Percentiles rank a stretch among this genome's conserved stretches.
These are phyloP conservation scores for Striga hermonthica DNA, from an alignment of 305 asterid species.

Conservation along the genomic window DNA sequence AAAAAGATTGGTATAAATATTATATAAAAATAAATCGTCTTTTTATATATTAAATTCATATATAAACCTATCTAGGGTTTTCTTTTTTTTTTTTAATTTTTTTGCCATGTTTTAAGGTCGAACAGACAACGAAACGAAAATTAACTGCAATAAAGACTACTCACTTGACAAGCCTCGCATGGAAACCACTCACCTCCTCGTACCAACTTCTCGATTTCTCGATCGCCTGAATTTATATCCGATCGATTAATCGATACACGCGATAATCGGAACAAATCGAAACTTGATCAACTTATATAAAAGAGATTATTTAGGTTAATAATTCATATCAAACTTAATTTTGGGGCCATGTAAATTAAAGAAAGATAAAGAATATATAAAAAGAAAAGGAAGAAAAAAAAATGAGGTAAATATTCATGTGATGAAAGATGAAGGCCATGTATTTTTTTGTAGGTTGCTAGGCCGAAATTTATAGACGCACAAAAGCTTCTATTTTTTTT, in stretches of 20 bases:
- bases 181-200: constrained; percentile 42
- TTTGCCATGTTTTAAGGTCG: constrained; percentile 35
- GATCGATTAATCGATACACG: neutral
- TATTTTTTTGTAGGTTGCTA: neutral
- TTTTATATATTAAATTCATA: too few relatives aligned
- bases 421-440: constrained; percentile 3
- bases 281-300: too few relatives aligned
- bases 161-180: constrained; percentile 45
- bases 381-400: neutral
- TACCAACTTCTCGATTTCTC: neutral
- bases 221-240: neutral
- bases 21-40: too few relatives aligned
- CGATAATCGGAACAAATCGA: neutral
- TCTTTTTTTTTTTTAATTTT: too few relatives aligned
- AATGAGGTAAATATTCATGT: neutral
- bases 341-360: neutral
- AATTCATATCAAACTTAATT: neutral
- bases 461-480: constrained; percentile 28
- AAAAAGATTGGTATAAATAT: too few relatives aligned
- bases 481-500: neutral
- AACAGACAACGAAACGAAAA: constrained; percentile 56
- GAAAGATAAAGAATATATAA: neutral
- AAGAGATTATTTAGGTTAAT: neutral
- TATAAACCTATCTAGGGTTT: constrained; percentile 26
- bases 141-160: constrained; percentile 41